These are phyloP conservation scores for Schizothecium vesticola DNA, from an alignment of 495 filamentous ascomycete genomes.

Conservation along the genomic window DNA sequence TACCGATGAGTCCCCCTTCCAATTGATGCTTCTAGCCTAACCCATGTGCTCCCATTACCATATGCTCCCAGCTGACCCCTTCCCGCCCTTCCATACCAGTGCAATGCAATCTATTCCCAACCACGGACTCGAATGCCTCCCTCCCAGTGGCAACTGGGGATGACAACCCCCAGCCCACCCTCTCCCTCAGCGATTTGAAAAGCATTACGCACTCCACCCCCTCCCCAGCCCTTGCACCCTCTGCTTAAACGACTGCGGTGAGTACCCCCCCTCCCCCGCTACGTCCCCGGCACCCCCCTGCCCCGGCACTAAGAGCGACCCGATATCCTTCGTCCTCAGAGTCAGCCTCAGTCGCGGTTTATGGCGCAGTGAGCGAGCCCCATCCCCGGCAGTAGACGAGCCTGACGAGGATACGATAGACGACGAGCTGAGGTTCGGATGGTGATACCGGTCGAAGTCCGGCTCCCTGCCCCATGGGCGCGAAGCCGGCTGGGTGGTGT, in stretches of 20 bases:
- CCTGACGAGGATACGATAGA: background rate
- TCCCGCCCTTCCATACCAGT: background rate
- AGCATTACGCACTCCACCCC: background rate
- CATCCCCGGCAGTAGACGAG: background rate
- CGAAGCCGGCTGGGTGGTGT: background rate
- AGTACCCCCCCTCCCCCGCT: constrained; percentile 11
- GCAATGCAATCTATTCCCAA: background rate
- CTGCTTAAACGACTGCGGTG: constrained; percentile 27
- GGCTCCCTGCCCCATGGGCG: background rate
- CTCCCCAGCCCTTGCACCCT: constrained; percentile 8
- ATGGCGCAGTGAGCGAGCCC: background rate
- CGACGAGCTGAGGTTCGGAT: background rate
- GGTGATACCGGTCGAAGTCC: background rate
- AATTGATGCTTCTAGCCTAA: background rate
- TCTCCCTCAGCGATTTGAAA: background rate
- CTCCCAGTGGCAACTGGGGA: no score
- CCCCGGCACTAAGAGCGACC: background rate
- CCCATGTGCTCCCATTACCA: background rate
- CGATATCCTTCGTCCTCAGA: constrained; percentile 9
- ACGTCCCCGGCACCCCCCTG: background rate
- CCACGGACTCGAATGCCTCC: background rate
- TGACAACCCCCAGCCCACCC: no score
- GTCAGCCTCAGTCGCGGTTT: constrained; percentile 14
- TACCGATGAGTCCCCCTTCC: background rate
- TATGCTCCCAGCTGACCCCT: background rate